Base-by-base conservation (phyloP, 345 rosid genomes). In the Hibiscus syriacus region DNA sequence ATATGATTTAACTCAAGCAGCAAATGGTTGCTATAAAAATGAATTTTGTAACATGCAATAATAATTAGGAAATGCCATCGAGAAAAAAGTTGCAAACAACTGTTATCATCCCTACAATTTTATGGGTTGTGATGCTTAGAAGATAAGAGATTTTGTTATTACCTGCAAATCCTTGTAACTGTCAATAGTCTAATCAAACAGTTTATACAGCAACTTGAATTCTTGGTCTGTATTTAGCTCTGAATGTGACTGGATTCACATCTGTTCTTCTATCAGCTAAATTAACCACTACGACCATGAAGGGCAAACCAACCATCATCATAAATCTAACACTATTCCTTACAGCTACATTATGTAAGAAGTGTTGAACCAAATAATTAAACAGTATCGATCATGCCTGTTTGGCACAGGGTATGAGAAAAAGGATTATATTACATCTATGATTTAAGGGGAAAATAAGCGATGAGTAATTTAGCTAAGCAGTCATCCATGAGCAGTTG, bases 141-240 rank as follows among this genome's bases (percentile, higher is more conserved):
- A 41, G 45, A 65, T 22, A 43, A 48, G 56, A 65, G 56, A 65
- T 64, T 55, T n/a, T 19, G 45, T 38, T 68, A 2, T 59, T 10
- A 16, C 39, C 6, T 46, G 6, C 53, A 39, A 43, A 68, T 65
- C 60, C 50, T 63, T 77, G 80, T 78, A 78, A 68, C 78, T 75
- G 75, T 67, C 64, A 23, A 43, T 39, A 39, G 48, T 26, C 46
- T 10, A 57, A 29, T 41, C 2, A 10, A 29, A 56, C 53, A 69
- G 9, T 27, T 11, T 13, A 13, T 16, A 43, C 11, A 20, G 55
- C 25, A 19, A 50, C 55, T 50, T 26, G 8, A 7, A 2, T 50
- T 45, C 45, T 39, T 43, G 52, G 19, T 46, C 20, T 16, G 6
- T 5, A 46, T 16, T 3, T 46, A 16, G 48, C 8, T 45, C 2